These are phyloP conservation scores for Podila horticola DNA, from an alignment of 192 early-diverging fungal genomes.

Conservation along the genomic window DNA sequence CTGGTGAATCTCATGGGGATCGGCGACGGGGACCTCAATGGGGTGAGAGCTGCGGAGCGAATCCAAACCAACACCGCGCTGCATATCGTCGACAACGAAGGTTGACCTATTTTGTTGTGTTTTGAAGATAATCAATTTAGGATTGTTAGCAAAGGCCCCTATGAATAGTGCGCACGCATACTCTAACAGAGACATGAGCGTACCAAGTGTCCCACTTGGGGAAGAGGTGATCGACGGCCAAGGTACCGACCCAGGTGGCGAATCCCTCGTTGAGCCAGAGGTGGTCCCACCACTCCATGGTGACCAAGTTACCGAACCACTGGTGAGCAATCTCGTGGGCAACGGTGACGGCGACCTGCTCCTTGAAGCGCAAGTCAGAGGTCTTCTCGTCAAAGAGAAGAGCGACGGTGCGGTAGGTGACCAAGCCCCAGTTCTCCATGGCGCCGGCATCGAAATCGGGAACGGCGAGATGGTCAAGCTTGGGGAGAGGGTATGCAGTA, in stretches of 20 bases:
- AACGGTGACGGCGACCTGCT: conserved; percentile 87
- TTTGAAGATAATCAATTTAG: too few species aligned
- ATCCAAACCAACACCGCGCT: conserved; percentile 82
- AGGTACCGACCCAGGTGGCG: conserved; percentile 94
- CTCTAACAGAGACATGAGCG: too few species aligned
- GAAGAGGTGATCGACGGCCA: conserved; percentile 89
- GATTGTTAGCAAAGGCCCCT: too few species aligned
- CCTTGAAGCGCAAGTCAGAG: conserved; percentile 79
- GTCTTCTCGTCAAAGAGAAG: conserved; percentile 86
- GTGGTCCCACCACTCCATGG: conserved; percentile 94
- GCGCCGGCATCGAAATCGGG: conserved; percentile 89
- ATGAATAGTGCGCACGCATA: too few species aligned
- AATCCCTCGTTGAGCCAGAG: conserved; percentile 99
- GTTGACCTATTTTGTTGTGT: conserved; percentile 49
- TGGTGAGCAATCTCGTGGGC: conserved; percentile 89
- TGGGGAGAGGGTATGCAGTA: conserved; percentile 90
- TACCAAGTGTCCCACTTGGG: conserved; percentile 93
- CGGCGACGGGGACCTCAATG: conserved; percentile 88
- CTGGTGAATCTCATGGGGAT: conserved; percentile 88
- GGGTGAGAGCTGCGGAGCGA: conserved; percentile 90
- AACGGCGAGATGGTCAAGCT: conserved; percentile 89
- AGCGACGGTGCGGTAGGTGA: conserved; percentile 89
- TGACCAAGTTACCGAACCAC: conserved; percentile 97
- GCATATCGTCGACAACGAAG: conserved; percentile 85
- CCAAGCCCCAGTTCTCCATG: conserved; percentile 99